Evolutionary conservation across 2,329 filamentous ascomycete species (phyloP), one percentile per base, ranked within the genome.

Genomic region (Colletotrichum siamense): DNA sequence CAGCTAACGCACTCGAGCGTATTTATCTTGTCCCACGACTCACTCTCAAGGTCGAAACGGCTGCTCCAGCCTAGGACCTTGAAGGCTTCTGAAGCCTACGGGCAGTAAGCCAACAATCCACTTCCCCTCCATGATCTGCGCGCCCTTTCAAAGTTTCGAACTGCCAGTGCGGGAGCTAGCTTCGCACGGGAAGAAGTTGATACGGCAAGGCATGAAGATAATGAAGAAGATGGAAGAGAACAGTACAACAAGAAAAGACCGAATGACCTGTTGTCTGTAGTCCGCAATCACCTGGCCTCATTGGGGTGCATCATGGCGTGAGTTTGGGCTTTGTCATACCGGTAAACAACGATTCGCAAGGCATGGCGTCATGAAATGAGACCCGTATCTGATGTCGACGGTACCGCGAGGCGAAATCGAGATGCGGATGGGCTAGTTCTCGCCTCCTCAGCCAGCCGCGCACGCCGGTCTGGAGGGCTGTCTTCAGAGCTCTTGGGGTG

Each of bases 1-100:
- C 70, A 76, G 64, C 70, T 59, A 65, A 69, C 64, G 59, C 44
- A 73, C 22, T 75, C 69, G 70, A 69, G 73, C 70, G 32, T 63
- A 30, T 55, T 30, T 73, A 34, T 73, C 39, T 30, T 16, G n/a
- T 28, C 28, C 28, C 36, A 32, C 16, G 26, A 62, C 55, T 64
- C 49, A 59, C 57, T 55, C 39, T 24, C 39, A 36, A 44, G 26
- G 67, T 71, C 44, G 67, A 71, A 74, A 74, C 59, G 32, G 34
- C 39, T 28, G 16, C 64, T 26, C 61, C 61, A 71, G 52, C 69
- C 69, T 30, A 30, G 61, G 22, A 65, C 66, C 57, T 66, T 44
- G 71, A 24, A 61, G 36, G 67, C 44, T 72, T 55, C 30, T 71
- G 44, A 57, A 65, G 44, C 61, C 22, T 24, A 22, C 39, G 24